phyloP scores from a whole-genome alignment of 2,329 filamentous ascomycete species.

The Fusarium sp. region DNA sequence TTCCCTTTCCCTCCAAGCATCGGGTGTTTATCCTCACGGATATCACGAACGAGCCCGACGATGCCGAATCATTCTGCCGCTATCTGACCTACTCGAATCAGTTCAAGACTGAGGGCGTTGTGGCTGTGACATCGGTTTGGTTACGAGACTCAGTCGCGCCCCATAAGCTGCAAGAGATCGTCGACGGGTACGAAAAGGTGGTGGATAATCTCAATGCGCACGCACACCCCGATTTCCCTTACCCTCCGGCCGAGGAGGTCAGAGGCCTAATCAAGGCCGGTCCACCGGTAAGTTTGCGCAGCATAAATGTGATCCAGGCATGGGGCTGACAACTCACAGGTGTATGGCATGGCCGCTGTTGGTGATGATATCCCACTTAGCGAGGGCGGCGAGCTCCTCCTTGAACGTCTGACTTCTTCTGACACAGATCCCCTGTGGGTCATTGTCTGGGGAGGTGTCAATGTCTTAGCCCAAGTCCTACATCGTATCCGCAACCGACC shows the following conservation, averaged over 20 bases:
- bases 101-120: slow-evolving; percentile 61
- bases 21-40: slow-evolving; percentile 62
- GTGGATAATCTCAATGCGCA: slow-evolving; percentile 65
- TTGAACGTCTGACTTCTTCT: slow-evolving; percentile 43
- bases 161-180: slow-evolving; percentile 54
- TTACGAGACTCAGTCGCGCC: slow-evolving; percentile 57
- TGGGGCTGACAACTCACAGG: neutral
- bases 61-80: slow-evolving; percentile 61
- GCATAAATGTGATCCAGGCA: no score
- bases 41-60: slow-evolving; percentile 64
- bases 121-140: slow-evolving; percentile 63
- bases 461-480: slow-evolving; percentile 65
- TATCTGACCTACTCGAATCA: slow-evolving; percentile 63
- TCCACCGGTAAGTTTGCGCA: slow-evolving; percentile 17
- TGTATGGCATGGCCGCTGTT: slow-evolving; percentile 47
- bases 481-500: slow-evolving; percentile 40
- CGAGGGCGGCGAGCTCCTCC: slow-evolving; percentile 61
- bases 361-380: slow-evolving; percentile 42
- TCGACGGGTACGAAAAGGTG: slow-evolving; percentile 60
- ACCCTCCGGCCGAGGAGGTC: slow-evolving; percentile 56
- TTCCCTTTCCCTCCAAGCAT: slow-evolving; percentile 46
- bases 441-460: slow-evolving; percentile 68
- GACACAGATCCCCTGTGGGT: slow-evolving; percentile 63
- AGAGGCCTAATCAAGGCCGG: slow-evolving; percentile 55
- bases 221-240: slow-evolving; percentile 59